A percentile compares a stretch with the other conserved stretches of the same genome.
Conservation (phyloP, 441 rosid genomes). For the Corymbia calophylla region DNA sequence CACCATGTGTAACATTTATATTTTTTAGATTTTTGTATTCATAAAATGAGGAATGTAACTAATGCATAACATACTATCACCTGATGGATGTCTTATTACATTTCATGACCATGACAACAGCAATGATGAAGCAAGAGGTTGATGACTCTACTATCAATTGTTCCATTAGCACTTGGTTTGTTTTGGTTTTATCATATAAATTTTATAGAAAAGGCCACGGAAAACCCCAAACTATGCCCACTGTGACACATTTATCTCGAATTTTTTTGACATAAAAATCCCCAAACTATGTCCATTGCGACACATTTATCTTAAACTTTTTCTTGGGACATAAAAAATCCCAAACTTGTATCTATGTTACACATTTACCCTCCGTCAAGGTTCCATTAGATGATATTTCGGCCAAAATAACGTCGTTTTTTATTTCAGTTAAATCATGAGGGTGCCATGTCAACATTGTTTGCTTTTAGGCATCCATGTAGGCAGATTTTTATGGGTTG, state of each 20-base stretch:
- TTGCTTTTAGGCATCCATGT: background rate
- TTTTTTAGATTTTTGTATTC: background rate
- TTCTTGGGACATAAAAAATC: background rate
- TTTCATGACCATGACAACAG: background rate
- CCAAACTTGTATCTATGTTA: background rate
- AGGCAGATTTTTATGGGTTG: background rate
- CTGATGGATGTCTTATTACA: background rate
- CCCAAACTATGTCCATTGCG: background rate
- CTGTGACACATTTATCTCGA: background rate
- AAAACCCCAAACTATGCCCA: background rate
- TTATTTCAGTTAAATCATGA: background rate
- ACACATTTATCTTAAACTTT: background rate
- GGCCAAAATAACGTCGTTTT: background rate
- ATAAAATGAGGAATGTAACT: background rate
- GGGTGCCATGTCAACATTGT: background rate
- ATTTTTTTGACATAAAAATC: background rate
- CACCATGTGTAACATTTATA: background rate
- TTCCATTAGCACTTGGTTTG: background rate
- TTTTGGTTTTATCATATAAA: background rate
- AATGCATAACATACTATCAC: background rate
- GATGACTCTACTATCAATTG: background rate
- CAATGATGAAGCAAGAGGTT: background rate
- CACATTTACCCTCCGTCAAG: background rate
- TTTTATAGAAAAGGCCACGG: background rate
- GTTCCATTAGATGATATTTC: background rate